Percentiles rank a stretch among this genome's conserved stretches.
phyloP scores from a whole-genome alignment of 2,329 filamentous ascomycete genomes.

The Geosmithia morbida region DNA sequence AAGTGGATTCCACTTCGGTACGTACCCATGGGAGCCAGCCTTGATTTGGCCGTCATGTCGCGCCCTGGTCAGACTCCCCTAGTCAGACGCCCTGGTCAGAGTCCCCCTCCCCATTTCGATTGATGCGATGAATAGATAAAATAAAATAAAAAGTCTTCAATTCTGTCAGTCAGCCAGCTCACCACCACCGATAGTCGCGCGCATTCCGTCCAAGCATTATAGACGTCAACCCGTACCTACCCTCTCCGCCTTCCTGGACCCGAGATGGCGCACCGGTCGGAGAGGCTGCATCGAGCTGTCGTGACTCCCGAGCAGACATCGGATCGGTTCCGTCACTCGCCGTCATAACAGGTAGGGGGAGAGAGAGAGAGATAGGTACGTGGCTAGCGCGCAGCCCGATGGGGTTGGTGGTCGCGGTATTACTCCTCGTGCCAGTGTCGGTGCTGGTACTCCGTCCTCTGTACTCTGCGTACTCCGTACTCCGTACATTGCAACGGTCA shows the following conservation, averaged over 20 bases:
- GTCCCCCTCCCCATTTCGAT: not conserved
- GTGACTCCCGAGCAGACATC: not conserved
- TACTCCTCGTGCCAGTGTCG: not conserved
- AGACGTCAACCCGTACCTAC: not conserved
- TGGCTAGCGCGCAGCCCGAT: not conserved
- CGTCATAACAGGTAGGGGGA: too few relatives aligned
- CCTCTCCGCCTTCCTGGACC: not conserved
- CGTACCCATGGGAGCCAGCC: not conserved
- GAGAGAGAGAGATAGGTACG: not conserved
- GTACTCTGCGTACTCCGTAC: not conserved
- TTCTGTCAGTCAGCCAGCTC: too few relatives aligned
- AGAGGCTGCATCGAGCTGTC: not conserved
- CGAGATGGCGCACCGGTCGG: not conserved
- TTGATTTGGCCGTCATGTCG: not conserved
- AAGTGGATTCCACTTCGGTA: not conserved
- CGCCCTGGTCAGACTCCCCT: not conserved
- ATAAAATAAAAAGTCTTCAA: too few relatives aligned
- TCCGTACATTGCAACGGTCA: not conserved
- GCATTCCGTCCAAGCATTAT: too few relatives aligned
- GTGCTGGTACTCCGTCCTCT: too few relatives aligned
- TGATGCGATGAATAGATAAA: too few relatives aligned
- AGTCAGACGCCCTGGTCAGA: not conserved
- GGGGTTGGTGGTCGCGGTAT: too few relatives aligned
- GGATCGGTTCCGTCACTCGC: not conserved
- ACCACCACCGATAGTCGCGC: too few relatives aligned